Evolutionary conservation across 805 yeast genomes (phyloP).

Genomic region (Kodamaea fukazawae): DNA sequence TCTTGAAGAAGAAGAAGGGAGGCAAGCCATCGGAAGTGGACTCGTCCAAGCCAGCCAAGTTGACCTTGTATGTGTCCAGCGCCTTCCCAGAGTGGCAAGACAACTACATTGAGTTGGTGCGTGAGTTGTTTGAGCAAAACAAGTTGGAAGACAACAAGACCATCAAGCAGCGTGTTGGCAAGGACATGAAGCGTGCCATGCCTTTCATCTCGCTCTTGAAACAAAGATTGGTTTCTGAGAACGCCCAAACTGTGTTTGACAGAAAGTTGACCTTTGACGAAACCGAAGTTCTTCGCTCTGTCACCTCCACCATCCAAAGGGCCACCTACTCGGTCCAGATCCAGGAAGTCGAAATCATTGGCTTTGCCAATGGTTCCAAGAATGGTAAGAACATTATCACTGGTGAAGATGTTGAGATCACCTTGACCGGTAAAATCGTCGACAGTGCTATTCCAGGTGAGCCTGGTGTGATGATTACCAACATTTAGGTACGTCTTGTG

Average conservation of each 20-base stretch:
- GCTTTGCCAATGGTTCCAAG: slow-evolving; percentile 60
- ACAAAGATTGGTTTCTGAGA: slow-evolving; percentile 68
- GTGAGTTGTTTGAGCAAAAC: slow-evolving; percentile 66
- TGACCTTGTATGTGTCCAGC: slow-evolving; percentile 70
- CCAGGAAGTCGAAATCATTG: slow-evolving; percentile 55
- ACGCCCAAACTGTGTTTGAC: slow-evolving; percentile 79
- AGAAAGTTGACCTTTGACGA: slow-evolving; percentile 86
- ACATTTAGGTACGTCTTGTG: slow-evolving; percentile 37
- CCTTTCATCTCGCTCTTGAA: slow-evolving; percentile 88
- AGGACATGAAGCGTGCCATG: slow-evolving; percentile 97
- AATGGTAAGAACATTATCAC: slow-evolving; percentile 64
- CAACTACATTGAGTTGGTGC: slow-evolving; percentile 61
- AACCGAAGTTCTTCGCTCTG: slow-evolving; percentile 57
- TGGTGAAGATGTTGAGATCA: slow-evolving; percentile 66
- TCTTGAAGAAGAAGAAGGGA: slow-evolving; percentile 80
- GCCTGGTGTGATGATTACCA: slow-evolving; percentile 80
- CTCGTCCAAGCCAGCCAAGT: slow-evolving; percentile 63
- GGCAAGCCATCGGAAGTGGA: slow-evolving; percentile 75
- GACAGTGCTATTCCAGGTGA: slow-evolving; percentile 89
- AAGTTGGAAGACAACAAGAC: slow-evolving; percentile 62
- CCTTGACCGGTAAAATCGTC: slow-evolving; percentile 62
- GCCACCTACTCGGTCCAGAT: slow-evolving; percentile 59
- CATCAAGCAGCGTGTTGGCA: slow-evolving; percentile 66
- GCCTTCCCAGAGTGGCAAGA: slow-evolving; percentile 77
- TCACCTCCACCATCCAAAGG: slow-evolving; percentile 54